A percentile compares a stretch with the other conserved stretches of the same genome.
These are phyloP conservation scores for Casuarina equisetifolia DNA, from an alignment of 306 rosid genomes.

Conservation along the genomic window DNA sequence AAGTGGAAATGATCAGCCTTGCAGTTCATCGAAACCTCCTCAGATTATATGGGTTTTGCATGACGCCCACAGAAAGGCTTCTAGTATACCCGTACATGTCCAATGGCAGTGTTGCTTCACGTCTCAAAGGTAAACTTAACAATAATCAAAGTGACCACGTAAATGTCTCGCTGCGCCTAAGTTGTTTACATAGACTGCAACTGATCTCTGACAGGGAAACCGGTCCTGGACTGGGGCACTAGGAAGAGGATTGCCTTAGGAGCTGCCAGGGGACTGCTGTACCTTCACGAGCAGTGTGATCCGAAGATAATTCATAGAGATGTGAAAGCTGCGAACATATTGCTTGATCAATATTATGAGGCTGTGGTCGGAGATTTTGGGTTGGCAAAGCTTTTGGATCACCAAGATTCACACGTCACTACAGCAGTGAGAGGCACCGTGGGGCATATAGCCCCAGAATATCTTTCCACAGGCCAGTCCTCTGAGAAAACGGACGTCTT, in stretches of 20 bases:
- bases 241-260: slow-evolving; percentile 90
- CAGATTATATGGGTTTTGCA: slow-evolving; percentile 75
- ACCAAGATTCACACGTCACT: slow-evolving; percentile 92
- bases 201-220: slow-evolving; percentile 54
- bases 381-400: slow-evolving; percentile 93
- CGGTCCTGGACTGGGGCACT: slow-evolving; percentile 80
- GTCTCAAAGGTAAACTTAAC: slow-evolving; percentile 64
- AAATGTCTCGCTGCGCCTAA: neutral
- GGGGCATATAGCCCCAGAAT: slow-evolving; percentile 95
- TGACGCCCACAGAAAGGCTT: slow-evolving; percentile 77
- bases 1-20: slow-evolving; percentile 94
- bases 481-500: slow-evolving; percentile 96
- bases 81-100: slow-evolving; percentile 93
- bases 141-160: no score
- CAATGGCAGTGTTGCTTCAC: slow-evolving; percentile 93
- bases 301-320: slow-evolving; percentile 95
- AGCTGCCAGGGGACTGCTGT: slow-evolving; percentile 83
- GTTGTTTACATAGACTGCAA: slow-evolving; percentile 14
- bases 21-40: slow-evolving; percentile 94
- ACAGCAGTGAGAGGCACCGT: slow-evolving; percentile 95
- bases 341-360: slow-evolving; percentile 89
- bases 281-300: slow-evolving; percentile 96
- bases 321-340: slow-evolving; percentile 93
- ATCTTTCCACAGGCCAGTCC: slow-evolving; percentile 95
- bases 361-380: slow-evolving; percentile 98